phyloP scores from a whole-genome alignment of 805 yeast species.

The Yarrowia sp. region DNA sequence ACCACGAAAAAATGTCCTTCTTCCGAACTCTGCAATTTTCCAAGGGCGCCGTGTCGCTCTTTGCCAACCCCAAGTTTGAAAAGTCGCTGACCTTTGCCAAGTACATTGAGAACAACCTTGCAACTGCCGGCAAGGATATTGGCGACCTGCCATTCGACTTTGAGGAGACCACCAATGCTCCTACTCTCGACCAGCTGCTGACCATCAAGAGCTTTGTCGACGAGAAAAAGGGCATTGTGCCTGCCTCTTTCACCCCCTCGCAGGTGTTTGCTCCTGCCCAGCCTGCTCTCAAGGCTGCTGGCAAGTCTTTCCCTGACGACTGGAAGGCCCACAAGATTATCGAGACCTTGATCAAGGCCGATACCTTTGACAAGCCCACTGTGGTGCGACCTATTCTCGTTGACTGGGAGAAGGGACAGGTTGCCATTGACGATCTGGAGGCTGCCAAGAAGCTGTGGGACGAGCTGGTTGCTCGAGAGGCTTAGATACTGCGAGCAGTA shows the following conservation, averaged over 20 bases:
- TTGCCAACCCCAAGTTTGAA: constrained; percentile 7
- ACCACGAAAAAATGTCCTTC: neutral
- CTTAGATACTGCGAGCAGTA: neutral
- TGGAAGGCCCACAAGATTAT: constrained; percentile 16
- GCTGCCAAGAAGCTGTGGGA: constrained; percentile 45
- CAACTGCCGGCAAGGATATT: neutral
- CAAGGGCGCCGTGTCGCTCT: constrained; percentile 21
- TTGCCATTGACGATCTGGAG: constrained; percentile 49
- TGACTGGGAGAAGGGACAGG: constrained; percentile 57
- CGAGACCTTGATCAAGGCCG: constrained; percentile 19
- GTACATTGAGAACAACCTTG: neutral
- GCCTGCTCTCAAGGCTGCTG: neutral
- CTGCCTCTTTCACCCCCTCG: neutral
- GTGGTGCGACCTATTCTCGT: constrained; percentile 49
- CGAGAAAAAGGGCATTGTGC: constrained; percentile 16
- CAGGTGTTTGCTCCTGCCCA: constrained; percentile 18
- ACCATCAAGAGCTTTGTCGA: constrained; percentile 24
- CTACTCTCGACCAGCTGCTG: constrained; percentile 20
- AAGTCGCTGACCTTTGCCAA: neutral
- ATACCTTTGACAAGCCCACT: constrained; percentile 1
- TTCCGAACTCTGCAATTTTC: constrained; percentile 17
- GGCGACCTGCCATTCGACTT: constrained; percentile 11
- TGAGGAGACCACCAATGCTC: neutral
- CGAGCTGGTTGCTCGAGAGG: constrained; percentile 30
- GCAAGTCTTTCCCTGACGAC: constrained; percentile 13